A percentile compares a stretch with the other conserved stretches of the same genome.
Conservation (phyloP, 495 filamentous ascomycete genomes). For the Penicillium dipodomyicola region DNA sequence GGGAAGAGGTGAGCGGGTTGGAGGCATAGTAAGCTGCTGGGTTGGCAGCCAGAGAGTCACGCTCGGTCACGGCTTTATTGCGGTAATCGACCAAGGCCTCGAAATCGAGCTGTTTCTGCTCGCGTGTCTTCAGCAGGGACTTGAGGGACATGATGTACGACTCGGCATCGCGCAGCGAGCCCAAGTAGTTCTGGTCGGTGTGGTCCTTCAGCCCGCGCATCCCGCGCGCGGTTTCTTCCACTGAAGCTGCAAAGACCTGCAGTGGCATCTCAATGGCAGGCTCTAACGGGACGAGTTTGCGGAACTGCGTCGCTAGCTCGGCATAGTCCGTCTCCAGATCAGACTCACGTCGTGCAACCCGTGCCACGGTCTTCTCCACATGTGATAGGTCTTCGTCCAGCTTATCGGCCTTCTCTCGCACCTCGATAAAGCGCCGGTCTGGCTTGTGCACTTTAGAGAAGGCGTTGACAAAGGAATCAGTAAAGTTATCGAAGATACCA, state of each 20-base stretch:
- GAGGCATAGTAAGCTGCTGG: conserved; percentile 59
- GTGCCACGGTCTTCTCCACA: conserved; percentile 88
- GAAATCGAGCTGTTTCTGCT: conserved; percentile 97
- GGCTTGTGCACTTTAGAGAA: conserved; percentile 96
- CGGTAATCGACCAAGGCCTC: conserved; percentile 95
- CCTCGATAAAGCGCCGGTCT: conserved; percentile 91
- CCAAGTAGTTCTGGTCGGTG: conserved; percentile 94
- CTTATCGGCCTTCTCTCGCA: conserved; percentile 89
- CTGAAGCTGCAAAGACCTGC: conserved; percentile 78
- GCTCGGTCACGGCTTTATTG: conserved; percentile 81
- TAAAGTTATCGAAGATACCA: conserved; percentile 87
- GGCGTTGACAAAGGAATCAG: conserved; percentile 95
- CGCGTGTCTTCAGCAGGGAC: conserved; percentile 82
- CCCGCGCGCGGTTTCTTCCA: conserved; percentile 76
- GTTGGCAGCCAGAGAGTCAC: conserved; percentile 71
- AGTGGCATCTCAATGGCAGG: conserved; percentile 78
- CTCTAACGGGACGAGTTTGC: conserved; percentile 86
- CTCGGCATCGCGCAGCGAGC: conserved; percentile 88
- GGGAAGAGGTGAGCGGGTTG: conserved; percentile 58
- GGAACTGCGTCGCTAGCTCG: conserved; percentile 89
- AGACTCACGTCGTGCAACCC: conserved; percentile 81
- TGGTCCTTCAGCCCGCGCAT: conserved; percentile 78
- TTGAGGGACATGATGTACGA: conserved; percentile 84
- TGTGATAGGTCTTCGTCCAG: conserved; percentile 90
- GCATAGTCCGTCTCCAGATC: conserved; percentile 88